phyloP scores from a whole-genome alignment of 108 stramenopile genomes.

The Chaetoceros muelleri region DNA sequence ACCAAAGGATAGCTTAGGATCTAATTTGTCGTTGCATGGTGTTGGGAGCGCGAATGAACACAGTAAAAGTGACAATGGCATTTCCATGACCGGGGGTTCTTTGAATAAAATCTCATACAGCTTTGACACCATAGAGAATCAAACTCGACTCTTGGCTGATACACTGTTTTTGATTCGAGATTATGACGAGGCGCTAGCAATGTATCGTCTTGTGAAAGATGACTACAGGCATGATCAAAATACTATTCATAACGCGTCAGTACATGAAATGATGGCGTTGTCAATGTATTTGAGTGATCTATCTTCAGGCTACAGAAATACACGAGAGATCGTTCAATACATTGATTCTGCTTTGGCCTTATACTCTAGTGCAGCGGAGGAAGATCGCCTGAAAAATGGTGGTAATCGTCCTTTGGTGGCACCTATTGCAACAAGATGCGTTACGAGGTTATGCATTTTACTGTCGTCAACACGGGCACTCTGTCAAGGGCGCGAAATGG shows the following conservation, averaged over 20 bases:
- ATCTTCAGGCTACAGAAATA: slow-evolving; percentile 19
- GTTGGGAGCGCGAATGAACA: slow-evolving; percentile 5
- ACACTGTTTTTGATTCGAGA: slow-evolving; percentile 78
- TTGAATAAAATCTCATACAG: slow-evolving; percentile 41
- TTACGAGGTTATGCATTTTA: slow-evolving; percentile 63
- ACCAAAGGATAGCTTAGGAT: slow-evolving; percentile 43
- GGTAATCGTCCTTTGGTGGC: slow-evolving; percentile 37
- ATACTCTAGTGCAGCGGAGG: slow-evolving; percentile 71
- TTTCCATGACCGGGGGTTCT: neutral
- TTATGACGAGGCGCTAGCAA: slow-evolving; percentile 59
- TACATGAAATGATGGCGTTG: slow-evolving; percentile 78
- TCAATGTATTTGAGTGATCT: slow-evolving; percentile 59
- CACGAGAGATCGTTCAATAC: slow-evolving; percentile 26
- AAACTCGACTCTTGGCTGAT: slow-evolving; percentile 77
- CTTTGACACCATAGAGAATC: slow-evolving; percentile 75
- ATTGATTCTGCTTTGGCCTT: slow-evolving; percentile 59
- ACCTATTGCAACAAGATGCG: slow-evolving; percentile 54
- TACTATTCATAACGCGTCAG: slow-evolving; percentile 52
- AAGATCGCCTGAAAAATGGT: slow-evolving; percentile 35
- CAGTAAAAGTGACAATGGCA: slow-evolving; percentile 3
- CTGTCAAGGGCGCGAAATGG: slow-evolving; percentile 45
- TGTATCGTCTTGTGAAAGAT: slow-evolving; percentile 72
- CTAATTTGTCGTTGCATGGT: slow-evolving; percentile 10
- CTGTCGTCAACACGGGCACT: slow-evolving; percentile 35
- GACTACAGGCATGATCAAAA: slow-evolving; percentile 83